phyloP scores from a whole-genome alignment of 139 green algal species.

The Chlamydomonas incerta region DNA sequence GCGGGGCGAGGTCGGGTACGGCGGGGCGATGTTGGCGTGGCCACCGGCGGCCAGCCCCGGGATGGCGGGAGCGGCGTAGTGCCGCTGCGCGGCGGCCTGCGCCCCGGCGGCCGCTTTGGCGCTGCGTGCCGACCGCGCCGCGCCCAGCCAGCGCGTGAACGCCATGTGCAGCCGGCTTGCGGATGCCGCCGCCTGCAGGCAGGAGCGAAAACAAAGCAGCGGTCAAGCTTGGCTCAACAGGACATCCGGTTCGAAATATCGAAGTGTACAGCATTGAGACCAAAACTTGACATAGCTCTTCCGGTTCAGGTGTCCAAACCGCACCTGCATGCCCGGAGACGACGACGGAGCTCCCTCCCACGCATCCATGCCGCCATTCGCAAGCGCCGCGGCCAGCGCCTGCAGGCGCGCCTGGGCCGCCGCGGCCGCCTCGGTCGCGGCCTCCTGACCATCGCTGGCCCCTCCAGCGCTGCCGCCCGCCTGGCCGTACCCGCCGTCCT shows the following conservation, averaged over 20 bases:
- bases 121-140: neutral
- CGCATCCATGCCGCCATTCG: neutral
- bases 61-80: neutral
- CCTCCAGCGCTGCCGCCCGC: neutral
- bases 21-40: constrained; percentile 19
- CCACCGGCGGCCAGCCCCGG: too few relatives aligned
- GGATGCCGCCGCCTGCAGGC: constrained; percentile 14
- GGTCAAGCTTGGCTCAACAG: neutral
- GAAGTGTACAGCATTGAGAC: too few relatives aligned
- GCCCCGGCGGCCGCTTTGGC: too few relatives aligned
- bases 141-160: constrained; percentile 34
- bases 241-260: too few relatives aligned
- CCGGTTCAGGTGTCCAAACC: too few relatives aligned
- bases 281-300: too few relatives aligned
- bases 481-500: neutral
- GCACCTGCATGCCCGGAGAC: neutral
- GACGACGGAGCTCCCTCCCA: neutral
- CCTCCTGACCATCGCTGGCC: neutral
- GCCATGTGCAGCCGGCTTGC: constrained; percentile 16
- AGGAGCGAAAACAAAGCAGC: too few relatives aligned
- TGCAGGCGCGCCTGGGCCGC: constrained; percentile 6
- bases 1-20: neutral
- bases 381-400: neutral
- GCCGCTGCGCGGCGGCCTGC: neutral
- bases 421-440: neutral